Evolutionary conservation across 2,329 filamentous ascomycete genomes (phyloP).

Genomic region (Pseudopyricularia javanii): DNA sequence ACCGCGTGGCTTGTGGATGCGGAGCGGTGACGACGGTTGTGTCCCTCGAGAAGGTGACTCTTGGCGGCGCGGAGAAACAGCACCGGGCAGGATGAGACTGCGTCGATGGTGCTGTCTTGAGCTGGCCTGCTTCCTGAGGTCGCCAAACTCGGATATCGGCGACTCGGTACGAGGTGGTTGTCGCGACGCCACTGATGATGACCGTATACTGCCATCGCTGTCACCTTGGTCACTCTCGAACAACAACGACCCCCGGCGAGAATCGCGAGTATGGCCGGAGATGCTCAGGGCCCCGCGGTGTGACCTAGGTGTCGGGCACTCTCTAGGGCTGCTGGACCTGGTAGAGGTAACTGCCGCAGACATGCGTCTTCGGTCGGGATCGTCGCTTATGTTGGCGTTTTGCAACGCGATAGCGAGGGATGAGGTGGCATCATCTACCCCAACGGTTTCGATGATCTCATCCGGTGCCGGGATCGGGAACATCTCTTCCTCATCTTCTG

Average conservation of each 20-base stretch:
- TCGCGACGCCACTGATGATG: conserved; percentile 60
- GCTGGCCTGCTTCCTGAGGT: conserved; percentile 63
- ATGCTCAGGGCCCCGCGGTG: conserved; percentile 50
- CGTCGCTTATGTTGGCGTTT: conserved; percentile 26
- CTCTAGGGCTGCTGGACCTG: conserved; percentile 77
- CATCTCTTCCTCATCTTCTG: conserved; percentile 46
- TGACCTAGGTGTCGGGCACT: conserved; percentile 83
- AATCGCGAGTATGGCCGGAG: conserved; percentile 45
- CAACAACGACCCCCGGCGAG: conserved; percentile 65
- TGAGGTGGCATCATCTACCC: conserved; percentile 44
- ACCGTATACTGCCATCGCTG: conserved; percentile 80
- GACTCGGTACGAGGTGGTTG: conserved; percentile 68
- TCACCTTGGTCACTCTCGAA: conserved; percentile 75
- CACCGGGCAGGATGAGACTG: conserved; percentile 70
- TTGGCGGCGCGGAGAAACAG: conserved; percentile 70
- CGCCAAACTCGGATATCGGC: conserved; percentile 74
- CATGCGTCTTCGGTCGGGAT: conserved; percentile 23
- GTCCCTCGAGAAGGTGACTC: conserved; percentile 68
- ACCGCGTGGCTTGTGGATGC: conserved; percentile 69
- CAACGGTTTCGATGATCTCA: conserved; percentile 15
- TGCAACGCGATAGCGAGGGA: conserved; percentile 42
- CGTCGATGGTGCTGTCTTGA: conserved; percentile 74
- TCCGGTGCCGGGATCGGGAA: conserved; percentile 26
- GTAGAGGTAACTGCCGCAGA: conserved; percentile 64
- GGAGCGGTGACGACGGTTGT: conserved; percentile 64